These are phyloP conservation scores for Pseudogymnoascus sp. DNA, from an alignment of 2,329 filamentous ascomycete genomes.

Conservation along the genomic window DNA sequence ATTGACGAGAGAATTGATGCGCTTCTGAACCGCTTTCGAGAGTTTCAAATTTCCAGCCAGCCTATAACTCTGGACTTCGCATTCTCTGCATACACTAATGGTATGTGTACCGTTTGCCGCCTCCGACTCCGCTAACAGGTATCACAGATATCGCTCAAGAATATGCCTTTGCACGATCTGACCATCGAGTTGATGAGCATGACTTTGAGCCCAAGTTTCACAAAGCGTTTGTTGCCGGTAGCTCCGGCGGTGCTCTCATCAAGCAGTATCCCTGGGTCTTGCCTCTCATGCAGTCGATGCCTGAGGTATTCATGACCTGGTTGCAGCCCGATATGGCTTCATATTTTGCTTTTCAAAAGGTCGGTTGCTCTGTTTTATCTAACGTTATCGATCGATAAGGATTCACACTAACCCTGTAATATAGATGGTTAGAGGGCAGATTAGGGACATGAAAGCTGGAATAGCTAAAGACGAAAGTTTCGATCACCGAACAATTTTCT, in stretches of 20 bases:
- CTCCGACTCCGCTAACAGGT: background rate
- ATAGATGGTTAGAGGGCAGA: conserved; percentile 12
- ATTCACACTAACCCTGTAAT: background rate
- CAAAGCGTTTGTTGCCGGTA: conserved; percentile 15
- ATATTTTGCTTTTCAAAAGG: conserved; percentile 17
- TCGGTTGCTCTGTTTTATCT: background rate
- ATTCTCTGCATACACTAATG: conserved; percentile 18
- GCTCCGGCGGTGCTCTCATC: conserved; percentile 13
- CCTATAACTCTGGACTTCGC: conserved; percentile 17
- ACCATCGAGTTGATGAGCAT: conserved; percentile 19
- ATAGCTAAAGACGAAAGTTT: conserved; percentile 11
- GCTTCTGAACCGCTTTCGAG: conserved; percentile 16
- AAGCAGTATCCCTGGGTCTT: conserved; percentile 21
- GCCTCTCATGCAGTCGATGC: conserved; percentile 11
- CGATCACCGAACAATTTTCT: conserved; percentile 23
- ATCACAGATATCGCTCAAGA: conserved; percentile 25
- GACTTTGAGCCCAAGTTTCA: conserved; percentile 21
- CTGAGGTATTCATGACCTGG: conserved; percentile 12
- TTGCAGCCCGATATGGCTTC: conserved; percentile 14
- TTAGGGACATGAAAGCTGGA: conserved; percentile 10
- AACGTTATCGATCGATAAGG: background rate
- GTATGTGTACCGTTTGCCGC: background rate
- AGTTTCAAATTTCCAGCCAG: conserved; percentile 13
- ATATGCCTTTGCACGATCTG: conserved; percentile 24
- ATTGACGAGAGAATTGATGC: conserved; percentile 19